A percentile compares a stretch with the other conserved stretches of the same genome.
Conservation (phyloP, 352 stramenopile genomes). For the Pythium phragmiticola region DNA sequence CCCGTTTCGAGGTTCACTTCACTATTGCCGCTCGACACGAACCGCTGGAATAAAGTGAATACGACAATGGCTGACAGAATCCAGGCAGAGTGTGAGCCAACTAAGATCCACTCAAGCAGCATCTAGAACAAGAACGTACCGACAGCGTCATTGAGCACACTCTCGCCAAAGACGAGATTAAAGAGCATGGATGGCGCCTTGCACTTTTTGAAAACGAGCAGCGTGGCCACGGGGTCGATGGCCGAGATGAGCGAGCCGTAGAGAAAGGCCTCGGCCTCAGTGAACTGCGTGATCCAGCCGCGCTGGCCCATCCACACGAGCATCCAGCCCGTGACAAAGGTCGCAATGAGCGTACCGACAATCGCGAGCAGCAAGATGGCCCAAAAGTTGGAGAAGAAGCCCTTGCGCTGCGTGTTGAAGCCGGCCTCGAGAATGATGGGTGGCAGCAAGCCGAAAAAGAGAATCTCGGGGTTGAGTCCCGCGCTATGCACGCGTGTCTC, state of each 20-base stretch:
- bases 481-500: constrained; percentile 14
- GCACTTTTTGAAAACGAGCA: constrained; percentile 90
- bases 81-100: too few species aligned
- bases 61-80: constrained; percentile 70
- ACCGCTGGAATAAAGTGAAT: constrained; percentile 77
- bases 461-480: constrained; percentile 24
- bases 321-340: constrained; percentile 42
- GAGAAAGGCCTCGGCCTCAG: constrained; percentile 80
- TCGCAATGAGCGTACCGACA: constrained; percentile 51
- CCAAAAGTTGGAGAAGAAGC: constrained; percentile 50
- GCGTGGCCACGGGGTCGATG: constrained; percentile 91
- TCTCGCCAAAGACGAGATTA: constrained; percentile 93
- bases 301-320: constrained; percentile 45
- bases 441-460: constrained; percentile 60
- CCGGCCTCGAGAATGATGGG: constrained; percentile 68
- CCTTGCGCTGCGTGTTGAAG: constrained; percentile 64
- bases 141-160: constrained; percentile 83
- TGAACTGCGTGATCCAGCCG: constrained; percentile 58
- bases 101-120: too few species aligned
- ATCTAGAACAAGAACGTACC: constrained; percentile 32
- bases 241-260: constrained; percentile 91
- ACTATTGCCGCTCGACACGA: constrained; percentile 50
- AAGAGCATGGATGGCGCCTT: constrained; percentile 80
- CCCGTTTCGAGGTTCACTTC: constrained; percentile 29
- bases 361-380: constrained; percentile 45